Evolutionary conservation across 345 rosid genomes (phyloP), one percentile per base, ranked within the genome.

Genomic region (Eucalyptus victrix): DNA sequence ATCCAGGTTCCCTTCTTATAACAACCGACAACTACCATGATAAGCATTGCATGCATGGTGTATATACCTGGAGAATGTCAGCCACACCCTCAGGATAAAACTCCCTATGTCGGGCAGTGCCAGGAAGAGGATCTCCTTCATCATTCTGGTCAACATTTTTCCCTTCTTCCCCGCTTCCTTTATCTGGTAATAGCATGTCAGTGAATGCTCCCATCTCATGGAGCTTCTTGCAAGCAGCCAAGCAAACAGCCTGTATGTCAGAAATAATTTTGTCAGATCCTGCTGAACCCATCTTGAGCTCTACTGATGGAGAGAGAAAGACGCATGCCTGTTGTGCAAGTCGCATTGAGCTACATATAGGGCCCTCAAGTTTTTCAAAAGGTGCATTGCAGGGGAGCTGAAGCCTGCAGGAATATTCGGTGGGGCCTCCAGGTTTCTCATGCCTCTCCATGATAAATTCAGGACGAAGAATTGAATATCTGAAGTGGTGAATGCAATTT

Each of bases 51-150:
- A 90, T 51, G 80, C 42, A 88, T 65, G 58, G 90, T 30, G n/a
- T 91, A 90, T 94, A 88, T 88, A 95, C 99, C 98, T 96, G 94
- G 51, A 98, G 98, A 90, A 94, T 92, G 90, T 94, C 93, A 80
- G 99, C 99, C 83, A 98, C 98, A 87, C 99, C 99, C 95, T 98
- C 99, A 11, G 99, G 99, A 92, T 98, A 98, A 93, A 98, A 98
- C 93, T 98, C 99, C 90, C 99, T 94, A 90, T 98, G 99, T 90
- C 99, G 95, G 90, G 98, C 98, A 92, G 99, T 98, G 90, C 99
- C 99, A 87, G 99, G 99, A 93, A 98, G 96, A 88, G 99, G 98
- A 87, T 97, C 98, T 49, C 97, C 97, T 89, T 97, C 99, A 72
- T 98, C 98, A 90, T 93, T 96, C 89, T 95, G 93, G 88, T 96